These are phyloP conservation scores for Leptodontidium sp. DNA, from an alignment of 2,329 filamentous ascomycete species.

Conservation along the genomic window DNA sequence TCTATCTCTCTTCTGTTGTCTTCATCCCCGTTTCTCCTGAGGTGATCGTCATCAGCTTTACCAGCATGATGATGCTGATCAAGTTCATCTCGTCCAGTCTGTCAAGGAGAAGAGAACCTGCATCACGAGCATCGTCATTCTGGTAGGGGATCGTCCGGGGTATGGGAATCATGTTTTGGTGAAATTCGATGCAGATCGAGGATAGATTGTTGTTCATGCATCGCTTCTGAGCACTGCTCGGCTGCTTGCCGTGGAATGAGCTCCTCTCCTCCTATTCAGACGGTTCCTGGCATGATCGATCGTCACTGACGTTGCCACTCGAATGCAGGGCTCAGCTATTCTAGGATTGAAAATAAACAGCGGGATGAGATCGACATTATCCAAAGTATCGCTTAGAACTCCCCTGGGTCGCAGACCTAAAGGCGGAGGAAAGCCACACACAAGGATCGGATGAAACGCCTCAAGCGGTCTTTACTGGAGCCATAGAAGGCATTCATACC, in stretches of 20 bases:
- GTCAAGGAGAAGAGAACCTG: slow-evolving; percentile 21
- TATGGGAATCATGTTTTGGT: slow-evolving; percentile 16
- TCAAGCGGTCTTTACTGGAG: slow-evolving; percentile 2
- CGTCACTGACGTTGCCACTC: slow-evolving; percentile 29
- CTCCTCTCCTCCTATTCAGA: slow-evolving; percentile 22
- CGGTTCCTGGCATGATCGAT: slow-evolving; percentile 33
- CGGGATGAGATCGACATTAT: slow-evolving; percentile 32
- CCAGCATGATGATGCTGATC: slow-evolving; percentile 29
- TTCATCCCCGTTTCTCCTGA: background rate
- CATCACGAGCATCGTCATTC: slow-evolving; percentile 30
- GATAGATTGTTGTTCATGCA: slow-evolving; percentile 28
- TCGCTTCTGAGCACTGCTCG: slow-evolving; percentile 10
- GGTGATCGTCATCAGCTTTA: slow-evolving; percentile 22
- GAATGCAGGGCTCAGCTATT: slow-evolving; percentile 34
- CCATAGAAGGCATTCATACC: background rate
- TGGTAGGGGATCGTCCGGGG: background rate
- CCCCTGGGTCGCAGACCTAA: slow-evolving; percentile 11
- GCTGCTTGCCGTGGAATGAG: slow-evolving; percentile 14
- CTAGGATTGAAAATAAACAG: slow-evolving; percentile 26
- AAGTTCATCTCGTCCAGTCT: slow-evolving; percentile 19
- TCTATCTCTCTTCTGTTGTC: slow-evolving; percentile 14
- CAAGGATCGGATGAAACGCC: slow-evolving; percentile 19
- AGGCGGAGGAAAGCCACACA: slow-evolving; percentile 19
- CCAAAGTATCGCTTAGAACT: slow-evolving; percentile 25
- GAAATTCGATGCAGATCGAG: slow-evolving; percentile 33